Evolutionary conservation across 2,329 filamentous ascomycete genomes (phyloP), one percentile per base, ranked within the genome.

Genomic region (Monilinia vaccinii-corymbosi): DNA sequence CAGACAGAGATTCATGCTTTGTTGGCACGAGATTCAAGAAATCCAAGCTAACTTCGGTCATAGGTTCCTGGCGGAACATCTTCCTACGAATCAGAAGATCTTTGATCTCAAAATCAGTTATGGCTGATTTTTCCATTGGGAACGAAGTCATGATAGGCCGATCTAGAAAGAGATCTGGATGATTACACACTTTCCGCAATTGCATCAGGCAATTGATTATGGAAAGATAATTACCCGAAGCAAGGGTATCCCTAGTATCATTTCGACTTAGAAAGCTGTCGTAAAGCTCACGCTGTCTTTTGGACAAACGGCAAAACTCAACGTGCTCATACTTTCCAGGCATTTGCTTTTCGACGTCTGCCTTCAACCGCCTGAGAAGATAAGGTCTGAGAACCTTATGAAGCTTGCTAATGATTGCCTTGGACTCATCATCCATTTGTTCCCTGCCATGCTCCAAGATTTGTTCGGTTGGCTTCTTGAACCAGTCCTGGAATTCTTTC

Each of bases 201-300:
- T 96, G 94, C 91, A 99, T 96, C 56, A 99, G 77, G 73, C 95
- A 97, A 72, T 97, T 96, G 75, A 97, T 97, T 72, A 99, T 97
- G 21, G 91, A 96, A 64, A 99, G 84, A 72, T 97, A 97, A 69
- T 97, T 99, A 32, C 94, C 94, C 1, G 90, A 95, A 3, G 90
- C 84, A 21, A 99, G 78, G 0, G 92, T 97, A 62, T 91, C 88
- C 64, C 91, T 86, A 0, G 94, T 97, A 68, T 96, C 91, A 4
- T 88, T 87, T 60, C 92, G 86, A 38, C 90, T 91, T 76, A 99
- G 85, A 74, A 97, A 99, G 1, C 93, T 93, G 74, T 99, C 94
- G 70, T 99, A 99, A 10, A 99, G 78, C 74, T 96, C 94, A 47
- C 94, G 85, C 71, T 99, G 94, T 28, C 94, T 86, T 73, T 97